Conservation (phyloP, 768 basidiomycete species). For the Gelatoporia subvermispora region DNA sequence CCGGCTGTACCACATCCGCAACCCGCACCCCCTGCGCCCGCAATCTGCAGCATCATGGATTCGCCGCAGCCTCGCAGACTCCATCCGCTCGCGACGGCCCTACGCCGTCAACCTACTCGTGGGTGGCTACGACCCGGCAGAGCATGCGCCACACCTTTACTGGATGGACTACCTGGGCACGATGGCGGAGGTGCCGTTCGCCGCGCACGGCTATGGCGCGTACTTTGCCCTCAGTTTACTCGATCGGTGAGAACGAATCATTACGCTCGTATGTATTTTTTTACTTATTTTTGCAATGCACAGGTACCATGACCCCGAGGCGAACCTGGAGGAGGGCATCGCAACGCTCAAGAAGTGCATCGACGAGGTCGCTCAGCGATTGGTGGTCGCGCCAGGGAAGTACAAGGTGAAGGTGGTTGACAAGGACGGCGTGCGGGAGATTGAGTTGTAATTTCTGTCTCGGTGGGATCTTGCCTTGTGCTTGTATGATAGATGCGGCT, state of each 20-base stretch:
- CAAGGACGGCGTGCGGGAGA: slow-evolving; percentile 81
- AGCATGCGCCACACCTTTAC: slow-evolving; percentile 71
- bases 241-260: slow-evolving; percentile 58
- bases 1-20: slow-evolving; percentile 92
- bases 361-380: slow-evolving; percentile 78
- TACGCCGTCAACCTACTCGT: slow-evolving; percentile 92
- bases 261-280: neutral
- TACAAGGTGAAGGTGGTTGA: slow-evolving; percentile 92
- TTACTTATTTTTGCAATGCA: slow-evolving; percentile 5
- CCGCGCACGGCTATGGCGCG: slow-evolving; percentile 91
- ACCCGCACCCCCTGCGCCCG: slow-evolving; percentile 85
- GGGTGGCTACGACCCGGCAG: slow-evolving; percentile 85
- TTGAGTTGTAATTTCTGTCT: slow-evolving; percentile 50
- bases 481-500: too few relatives aligned
- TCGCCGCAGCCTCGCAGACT: slow-evolving; percentile 83
- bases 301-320: slow-evolving; percentile 90
- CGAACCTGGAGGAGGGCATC: slow-evolving; percentile 79
- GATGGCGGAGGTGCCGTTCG: slow-evolving; percentile 82
- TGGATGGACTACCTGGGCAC: slow-evolving; percentile 98
- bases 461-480: too few relatives aligned
- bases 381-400: slow-evolving; percentile 72
- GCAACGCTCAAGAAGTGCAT: slow-evolving; percentile 83
- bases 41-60: slow-evolving; percentile 94
- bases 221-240: slow-evolving; percentile 91
- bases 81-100: slow-evolving; percentile 80